Base-by-base conservation (phyloP, 2,329 filamentous ascomycete genomes). In the Penicillium sp. region DNA sequence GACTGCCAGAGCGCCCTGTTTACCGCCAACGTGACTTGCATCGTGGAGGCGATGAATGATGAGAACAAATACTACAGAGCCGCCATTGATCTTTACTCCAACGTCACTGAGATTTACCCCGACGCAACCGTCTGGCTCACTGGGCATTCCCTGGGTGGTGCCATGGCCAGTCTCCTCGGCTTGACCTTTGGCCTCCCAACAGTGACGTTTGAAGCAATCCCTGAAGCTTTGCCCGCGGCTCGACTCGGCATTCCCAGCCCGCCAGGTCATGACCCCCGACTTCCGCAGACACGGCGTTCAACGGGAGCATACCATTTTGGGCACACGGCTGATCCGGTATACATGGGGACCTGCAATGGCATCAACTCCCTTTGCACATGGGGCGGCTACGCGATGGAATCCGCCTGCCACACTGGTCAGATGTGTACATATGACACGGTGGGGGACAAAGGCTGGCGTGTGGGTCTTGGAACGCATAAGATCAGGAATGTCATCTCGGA, bases 401-500 rank as follows among this genome's bases (percentile, higher is more conserved):
- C 92, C 13, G 85, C 89, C n/a, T 99, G 95, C 70, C 95, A 98
- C 71, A 91, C 92, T 0, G 95, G 95, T 8, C 85, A 86, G 57
- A 90, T 95, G 75, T 98, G 95, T 72, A 87, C 91, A 0, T 99
- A 97, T 74, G 94, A 99, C 71, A 95, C 95, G 0, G 94, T 98
- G 30, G 88, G 85, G 37, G 93, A 97, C 75, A 89, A 94, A 72
- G 93, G 93, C 10, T 98, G 95, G 91, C 88, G 95, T 37, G 91
- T 97, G 5, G 93, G 91, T 15, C 89, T 97, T 58, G 91, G 92
- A 35, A 96, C 92, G 3, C 95, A 99, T 80, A 92, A 91, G 75
- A 98, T 99, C 69, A 87, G 89, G 62, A 88, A 86, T 33, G 93
- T 97, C 50, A 97, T 99, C 72, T 86, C 88, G 61, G 91, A 97